A percentile compares a stretch with the other conserved stretches of the same genome.
Conservation (phyloP, 2,329 filamentous ascomycete genomes). For the Stemphylium beticola region DNA sequence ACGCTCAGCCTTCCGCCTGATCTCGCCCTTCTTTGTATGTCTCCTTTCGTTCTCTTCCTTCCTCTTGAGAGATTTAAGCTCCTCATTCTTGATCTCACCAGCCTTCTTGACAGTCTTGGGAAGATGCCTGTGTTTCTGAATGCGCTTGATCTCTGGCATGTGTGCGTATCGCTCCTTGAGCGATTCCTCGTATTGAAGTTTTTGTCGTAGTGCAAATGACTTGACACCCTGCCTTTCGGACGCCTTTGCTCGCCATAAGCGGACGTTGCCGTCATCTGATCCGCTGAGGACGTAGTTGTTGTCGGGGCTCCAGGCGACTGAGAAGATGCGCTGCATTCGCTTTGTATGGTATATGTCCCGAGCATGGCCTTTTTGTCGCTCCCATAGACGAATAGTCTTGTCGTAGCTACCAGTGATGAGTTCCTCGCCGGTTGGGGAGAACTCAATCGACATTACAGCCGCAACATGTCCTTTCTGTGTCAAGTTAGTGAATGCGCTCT, state of each 20-base stretch:
- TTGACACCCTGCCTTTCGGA: slow-evolving; percentile 85
- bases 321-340: slow-evolving; percentile 94
- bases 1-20: slow-evolving; percentile 76
- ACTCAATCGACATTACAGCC: slow-evolving; percentile 96
- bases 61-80: slow-evolving; percentile 85
- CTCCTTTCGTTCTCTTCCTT: slow-evolving; percentile 93
- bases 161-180: slow-evolving; percentile 84
- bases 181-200: slow-evolving; percentile 89
- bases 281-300: slow-evolving; percentile 88
- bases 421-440: slow-evolving; percentile 91
- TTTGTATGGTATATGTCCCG: slow-evolving; percentile 97
- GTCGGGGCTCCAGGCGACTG: slow-evolving; percentile 84
- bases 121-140: slow-evolving; percentile 87
- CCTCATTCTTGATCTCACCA: slow-evolving; percentile 89
- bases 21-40: slow-evolving; percentile 83
- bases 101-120: slow-evolving; percentile 97
- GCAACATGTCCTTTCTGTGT: slow-evolving; percentile 77
- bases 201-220: slow-evolving; percentile 80
- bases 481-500: not conserved
- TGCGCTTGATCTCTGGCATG: slow-evolving; percentile 94
- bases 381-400: slow-evolving; percentile 86
- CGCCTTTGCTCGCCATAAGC: slow-evolving; percentile 88
- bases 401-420: slow-evolving; percentile 90
- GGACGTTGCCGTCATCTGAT: slow-evolving; percentile 89
- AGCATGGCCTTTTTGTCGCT: slow-evolving; percentile 78